Evolutionary conservation across 2,329 filamentous ascomycete species (phyloP).

Genomic region (Tolypocladium album): DNA sequence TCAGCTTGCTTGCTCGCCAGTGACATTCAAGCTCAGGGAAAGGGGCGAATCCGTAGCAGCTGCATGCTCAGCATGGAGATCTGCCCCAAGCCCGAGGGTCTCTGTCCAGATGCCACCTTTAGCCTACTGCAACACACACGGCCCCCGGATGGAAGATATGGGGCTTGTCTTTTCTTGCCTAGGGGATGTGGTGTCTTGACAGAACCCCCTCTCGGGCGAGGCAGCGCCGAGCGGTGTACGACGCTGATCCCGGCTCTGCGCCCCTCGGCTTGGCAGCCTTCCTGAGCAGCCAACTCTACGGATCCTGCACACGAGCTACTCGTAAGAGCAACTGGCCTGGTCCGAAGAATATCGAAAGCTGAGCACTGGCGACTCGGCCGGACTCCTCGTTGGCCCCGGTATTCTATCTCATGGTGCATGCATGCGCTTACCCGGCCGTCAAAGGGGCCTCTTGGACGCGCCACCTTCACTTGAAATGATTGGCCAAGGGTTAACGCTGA

Average conservation of each 20-base stretch:
- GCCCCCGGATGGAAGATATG: neutral
- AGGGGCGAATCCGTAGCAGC: neutral
- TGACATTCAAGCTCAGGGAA: neutral
- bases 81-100: neutral
- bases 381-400: neutral
- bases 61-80: neutral
- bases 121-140: neutral
- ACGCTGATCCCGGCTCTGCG: neutral
- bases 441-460: conserved; percentile 1
- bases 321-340: neutral
- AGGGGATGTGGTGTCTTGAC: neutral
- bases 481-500: conserved; percentile 1
- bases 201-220: neutral
- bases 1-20: conserved; percentile 3
- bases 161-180: neutral
- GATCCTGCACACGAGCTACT: neutral
- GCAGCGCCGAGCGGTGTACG: neutral
- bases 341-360: neutral
- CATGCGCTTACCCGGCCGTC: conserved; percentile 2
- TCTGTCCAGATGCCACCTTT: neutral
- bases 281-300: neutral
- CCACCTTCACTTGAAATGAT: neutral
- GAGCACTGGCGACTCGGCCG: neutral
- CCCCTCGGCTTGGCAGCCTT: neutral
- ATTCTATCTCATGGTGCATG: neutral